Evolutionary conservation across 108 stramenopile genomes (phyloP).

Genomic region (Skeletonema grethae): DNA sequence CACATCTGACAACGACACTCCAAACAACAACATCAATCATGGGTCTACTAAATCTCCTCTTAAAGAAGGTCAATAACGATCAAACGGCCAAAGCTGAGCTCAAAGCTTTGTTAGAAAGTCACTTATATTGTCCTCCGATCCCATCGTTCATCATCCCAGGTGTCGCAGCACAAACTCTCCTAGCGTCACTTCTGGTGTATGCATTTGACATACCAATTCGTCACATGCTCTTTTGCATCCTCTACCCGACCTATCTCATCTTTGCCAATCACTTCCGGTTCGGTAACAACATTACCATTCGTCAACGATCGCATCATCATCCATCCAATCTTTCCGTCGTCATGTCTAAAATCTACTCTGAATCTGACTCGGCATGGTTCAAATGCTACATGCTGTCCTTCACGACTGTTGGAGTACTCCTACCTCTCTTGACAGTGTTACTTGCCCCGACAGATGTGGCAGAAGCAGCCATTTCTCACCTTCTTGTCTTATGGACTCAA

Average conservation of each 20-base stretch:
- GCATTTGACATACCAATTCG: conserved; percentile 5
- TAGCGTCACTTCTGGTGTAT: neutral
- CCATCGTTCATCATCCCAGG: neutral
- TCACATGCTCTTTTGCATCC: conserved; percentile 15
- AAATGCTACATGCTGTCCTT: conserved; percentile 5
- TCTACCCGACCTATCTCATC: conserved; percentile 16
- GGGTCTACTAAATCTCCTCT: neutral
- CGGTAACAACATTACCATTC: conserved; percentile 7
- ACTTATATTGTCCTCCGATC: neutral
- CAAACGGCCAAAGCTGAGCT: neutral
- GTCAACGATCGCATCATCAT: neutral
- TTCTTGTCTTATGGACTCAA: conserved; percentile 17
- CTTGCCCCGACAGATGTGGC: conserved; percentile 13
- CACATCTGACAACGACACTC: neutral
- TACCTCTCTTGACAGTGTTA: conserved; percentile 4
- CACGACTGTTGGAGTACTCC: neutral
- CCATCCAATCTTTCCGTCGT: conserved; percentile 8
- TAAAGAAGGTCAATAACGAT: neutral
- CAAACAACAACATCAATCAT: neutral
- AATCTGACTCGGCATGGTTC: conserved; percentile 15
- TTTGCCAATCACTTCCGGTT: conserved; percentile 8
- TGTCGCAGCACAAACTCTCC: neutral
- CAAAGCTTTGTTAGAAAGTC: neutral
- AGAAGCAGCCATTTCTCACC: conserved; percentile 3
- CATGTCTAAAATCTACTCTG: conserved; percentile 8